phyloP scores from a whole-genome alignment of 495 filamentous ascomycete species.

The Trichodelitschia bisporula region DNA sequence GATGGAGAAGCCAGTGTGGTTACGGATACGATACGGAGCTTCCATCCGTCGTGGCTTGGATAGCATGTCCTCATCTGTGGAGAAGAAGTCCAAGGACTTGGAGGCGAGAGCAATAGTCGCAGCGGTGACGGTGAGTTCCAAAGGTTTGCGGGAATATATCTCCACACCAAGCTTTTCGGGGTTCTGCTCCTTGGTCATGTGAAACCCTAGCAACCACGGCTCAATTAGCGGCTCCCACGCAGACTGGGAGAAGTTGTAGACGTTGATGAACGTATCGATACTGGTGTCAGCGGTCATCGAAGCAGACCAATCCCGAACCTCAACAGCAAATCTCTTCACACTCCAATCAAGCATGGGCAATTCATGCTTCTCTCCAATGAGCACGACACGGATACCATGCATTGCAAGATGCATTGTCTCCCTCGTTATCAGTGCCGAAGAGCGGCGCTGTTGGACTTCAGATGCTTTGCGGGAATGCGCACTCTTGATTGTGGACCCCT shows the following conservation, averaged over 20 bases:
- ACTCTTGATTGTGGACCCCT: neutral
- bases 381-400: constrained; percentile 72
- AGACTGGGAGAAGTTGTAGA: constrained; percentile 97
- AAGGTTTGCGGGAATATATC: constrained; percentile 59
- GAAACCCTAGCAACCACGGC: constrained; percentile 84
- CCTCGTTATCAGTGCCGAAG: constrained; percentile 35
- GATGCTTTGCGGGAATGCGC: constrained; percentile 19
- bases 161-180: constrained; percentile 63
- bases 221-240: constrained; percentile 94
- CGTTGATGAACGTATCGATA: constrained; percentile 81
- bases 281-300: constrained; percentile 67
- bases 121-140: constrained; percentile 82
- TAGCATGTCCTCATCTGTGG: constrained; percentile 72
- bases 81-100: constrained; percentile 78
- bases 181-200: constrained; percentile 53
- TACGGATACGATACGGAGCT: constrained; percentile 78
- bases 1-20: constrained; percentile 83
- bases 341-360: constrained; percentile 84
- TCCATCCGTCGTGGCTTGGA: constrained; percentile 82
- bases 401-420: constrained; percentile 69
- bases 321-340: constrained; percentile 66
- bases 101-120: constrained; percentile 82
- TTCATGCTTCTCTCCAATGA: constrained; percentile 90
- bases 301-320: constrained; percentile 73
- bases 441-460: constrained; percentile 15